phyloP scores from a whole-genome alignment of 495 filamentous ascomycete species.

The Chaetomium fimeti region DNA sequence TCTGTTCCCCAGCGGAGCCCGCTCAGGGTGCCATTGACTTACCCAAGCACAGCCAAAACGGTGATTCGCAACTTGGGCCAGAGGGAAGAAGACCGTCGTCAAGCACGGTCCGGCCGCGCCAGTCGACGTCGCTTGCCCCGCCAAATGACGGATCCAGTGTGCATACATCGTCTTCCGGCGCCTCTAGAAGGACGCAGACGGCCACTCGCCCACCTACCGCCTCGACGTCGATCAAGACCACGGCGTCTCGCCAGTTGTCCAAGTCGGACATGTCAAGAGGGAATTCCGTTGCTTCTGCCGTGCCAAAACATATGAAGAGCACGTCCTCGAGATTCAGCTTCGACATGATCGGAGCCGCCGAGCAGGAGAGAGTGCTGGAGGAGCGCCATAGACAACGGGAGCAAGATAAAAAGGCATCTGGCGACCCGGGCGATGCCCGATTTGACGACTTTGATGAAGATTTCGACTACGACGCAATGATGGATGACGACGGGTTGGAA shows the following conservation, averaged over 20 bases:
- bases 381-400: slow-evolving; percentile 78
- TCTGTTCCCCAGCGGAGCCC: neutral
- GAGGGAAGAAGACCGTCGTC: neutral
- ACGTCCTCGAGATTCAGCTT: slow-evolving; percentile 90
- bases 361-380: slow-evolving; percentile 79
- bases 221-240: slow-evolving; percentile 33
- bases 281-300: slow-evolving; percentile 48
- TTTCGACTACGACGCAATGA: slow-evolving; percentile 66
- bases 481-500: slow-evolving; percentile 71
- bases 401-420: slow-evolving; percentile 49
- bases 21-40: neutral
- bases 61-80: neutral
- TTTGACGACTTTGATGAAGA: slow-evolving; percentile 67
- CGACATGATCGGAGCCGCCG: slow-evolving; percentile 80
- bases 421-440: slow-evolving; percentile 41
- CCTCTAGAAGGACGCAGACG: slow-evolving; percentile 35
- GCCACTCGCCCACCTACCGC: slow-evolving; percentile 18
- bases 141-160: slow-evolving; percentile 39
- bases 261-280: slow-evolving; percentile 37
- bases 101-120: slow-evolving; percentile 14
- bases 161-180: slow-evolving; percentile 33
- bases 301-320: slow-evolving; percentile 77
- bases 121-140: slow-evolving; percentile 37
- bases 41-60: too few relatives aligned
- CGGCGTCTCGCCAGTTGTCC: slow-evolving; percentile 38